Conservation (phyloP, 2,329 filamentous ascomycete genomes). For the Camillea tinctor region DNA sequence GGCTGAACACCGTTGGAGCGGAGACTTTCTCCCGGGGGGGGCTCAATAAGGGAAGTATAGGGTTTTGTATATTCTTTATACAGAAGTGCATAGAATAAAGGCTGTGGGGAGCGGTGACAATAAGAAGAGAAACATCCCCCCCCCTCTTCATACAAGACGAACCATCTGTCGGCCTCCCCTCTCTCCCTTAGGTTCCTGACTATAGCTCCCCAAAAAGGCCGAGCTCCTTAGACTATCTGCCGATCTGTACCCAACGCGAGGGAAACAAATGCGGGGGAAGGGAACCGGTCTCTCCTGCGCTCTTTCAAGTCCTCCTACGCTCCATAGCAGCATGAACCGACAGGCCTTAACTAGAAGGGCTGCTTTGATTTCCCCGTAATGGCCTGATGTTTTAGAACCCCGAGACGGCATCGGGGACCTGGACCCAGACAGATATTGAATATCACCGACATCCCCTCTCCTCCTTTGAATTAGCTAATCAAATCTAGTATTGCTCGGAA, state of each 20-base stretch:
- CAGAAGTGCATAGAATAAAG: neutral
- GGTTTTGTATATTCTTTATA: neutral
- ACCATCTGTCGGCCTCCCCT: neutral
- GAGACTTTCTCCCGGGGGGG: neutral
- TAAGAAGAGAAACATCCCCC: neutral
- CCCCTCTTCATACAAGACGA: neutral
- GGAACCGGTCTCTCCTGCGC: neutral
- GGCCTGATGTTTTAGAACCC: neutral
- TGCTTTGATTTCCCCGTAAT: neutral
- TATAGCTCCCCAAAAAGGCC: neutral
- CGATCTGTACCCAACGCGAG: neutral
- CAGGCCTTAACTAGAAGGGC: neutral
- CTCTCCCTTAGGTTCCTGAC: neutral
- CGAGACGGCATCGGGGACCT: neutral
- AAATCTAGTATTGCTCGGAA: no score
- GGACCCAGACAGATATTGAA: neutral
- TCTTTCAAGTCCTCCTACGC: neutral
- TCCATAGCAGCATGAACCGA: neutral
- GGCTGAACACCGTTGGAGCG: neutral
- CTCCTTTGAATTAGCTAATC: no score
- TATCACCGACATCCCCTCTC: neutral
- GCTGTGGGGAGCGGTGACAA: neutral
- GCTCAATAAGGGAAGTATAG: neutral
- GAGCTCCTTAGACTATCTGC: neutral
- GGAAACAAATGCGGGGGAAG: neutral